These are phyloP conservation scores for Dothideomycetes sp. DNA, from an alignment of 2,329 filamentous ascomycete genomes.

Conservation along the genomic window DNA sequence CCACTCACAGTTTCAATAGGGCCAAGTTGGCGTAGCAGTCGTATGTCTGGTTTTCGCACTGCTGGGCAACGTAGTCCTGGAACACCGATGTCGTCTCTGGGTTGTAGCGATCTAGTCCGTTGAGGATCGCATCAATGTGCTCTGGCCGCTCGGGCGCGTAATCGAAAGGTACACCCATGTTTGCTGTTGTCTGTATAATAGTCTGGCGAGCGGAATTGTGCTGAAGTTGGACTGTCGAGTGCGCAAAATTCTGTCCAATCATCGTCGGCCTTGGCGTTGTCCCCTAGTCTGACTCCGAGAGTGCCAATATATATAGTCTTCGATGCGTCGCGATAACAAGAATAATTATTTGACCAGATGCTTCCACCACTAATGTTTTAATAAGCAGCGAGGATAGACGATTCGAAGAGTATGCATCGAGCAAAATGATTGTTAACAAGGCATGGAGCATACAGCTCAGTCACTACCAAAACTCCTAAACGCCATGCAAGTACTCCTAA, in stretches of 20 bases:
- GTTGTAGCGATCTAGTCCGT: slow-evolving; percentile 96
- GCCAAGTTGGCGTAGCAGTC: slow-evolving; percentile 97
- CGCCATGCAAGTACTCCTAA: not conserved
- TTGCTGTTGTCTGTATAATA: slow-evolving; percentile 1
- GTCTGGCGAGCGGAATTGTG: not conserved
- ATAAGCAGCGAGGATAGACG: too few species aligned
- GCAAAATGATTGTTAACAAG: too few species aligned
- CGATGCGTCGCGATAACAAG: too few species aligned
- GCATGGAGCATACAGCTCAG: too few species aligned
- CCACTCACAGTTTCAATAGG: slow-evolving; percentile 86
- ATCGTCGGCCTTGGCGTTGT: not conserved
- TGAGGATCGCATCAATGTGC: slow-evolving; percentile 86
- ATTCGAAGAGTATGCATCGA: too few species aligned
- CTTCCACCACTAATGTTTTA: too few species aligned
- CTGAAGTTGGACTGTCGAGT: not conserved
- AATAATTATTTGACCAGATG: too few species aligned
- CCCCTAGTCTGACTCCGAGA: not conserved
- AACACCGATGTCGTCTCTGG: slow-evolving; percentile 89
- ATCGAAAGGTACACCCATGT: slow-evolving; percentile 55
- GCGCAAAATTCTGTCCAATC: not conserved
- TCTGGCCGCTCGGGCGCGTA: slow-evolving; percentile 85
- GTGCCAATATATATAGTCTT: too few species aligned
- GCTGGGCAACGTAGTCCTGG: slow-evolving; percentile 86
- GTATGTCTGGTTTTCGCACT: slow-evolving; percentile 90
- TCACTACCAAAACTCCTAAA: not conserved